Evolutionary conservation across 2,329 filamentous ascomycete genomes (phyloP).

Genomic region (Cladosporium sp.): DNA sequence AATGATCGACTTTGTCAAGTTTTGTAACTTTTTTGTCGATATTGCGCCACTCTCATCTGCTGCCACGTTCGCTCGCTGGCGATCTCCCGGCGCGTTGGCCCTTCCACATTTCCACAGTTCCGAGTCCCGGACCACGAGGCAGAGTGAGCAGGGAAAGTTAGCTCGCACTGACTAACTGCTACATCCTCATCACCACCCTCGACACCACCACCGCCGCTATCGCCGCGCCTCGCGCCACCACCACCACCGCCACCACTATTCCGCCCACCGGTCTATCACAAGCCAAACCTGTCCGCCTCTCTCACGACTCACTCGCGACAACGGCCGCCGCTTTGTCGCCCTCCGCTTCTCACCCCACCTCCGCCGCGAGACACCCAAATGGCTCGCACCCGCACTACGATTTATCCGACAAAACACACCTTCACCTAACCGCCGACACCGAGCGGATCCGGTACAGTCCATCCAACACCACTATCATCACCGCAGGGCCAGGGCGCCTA

Average conservation of each 20-base stretch:
- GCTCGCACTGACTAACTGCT: neutral
- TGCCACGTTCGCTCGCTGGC: constrained; percentile 1
- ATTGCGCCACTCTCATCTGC: neutral
- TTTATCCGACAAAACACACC: constrained; percentile 53
- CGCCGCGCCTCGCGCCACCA: neutral
- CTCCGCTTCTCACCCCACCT: constrained; percentile 16
- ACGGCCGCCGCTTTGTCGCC: constrained; percentile 25
- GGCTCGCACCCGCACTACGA: constrained; percentile 56
- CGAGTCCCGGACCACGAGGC: neutral
- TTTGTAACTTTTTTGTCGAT: neutral
- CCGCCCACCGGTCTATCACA: neutral
- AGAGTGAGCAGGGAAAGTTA: constrained; percentile 14
- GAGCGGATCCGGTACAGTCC: constrained; percentile 51
- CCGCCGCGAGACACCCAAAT: constrained; percentile 43
- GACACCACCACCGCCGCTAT: neutral
- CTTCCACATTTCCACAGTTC: neutral
- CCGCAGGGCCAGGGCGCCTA: constrained; percentile 27
- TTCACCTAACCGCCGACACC: constrained; percentile 60
- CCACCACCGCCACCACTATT: neutral
- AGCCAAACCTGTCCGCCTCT: neutral
- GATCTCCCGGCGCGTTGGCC: constrained; percentile 12
- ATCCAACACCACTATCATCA: constrained; percentile 19
- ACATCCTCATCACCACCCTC: constrained; percentile 6
- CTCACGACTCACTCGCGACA: neutral
- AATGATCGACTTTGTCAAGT: neutral